Evolutionary conservation across 1,284 basidiomycete species (phyloP).

Genomic region (Cutaneotrichosporon arboriforme): DNA sequence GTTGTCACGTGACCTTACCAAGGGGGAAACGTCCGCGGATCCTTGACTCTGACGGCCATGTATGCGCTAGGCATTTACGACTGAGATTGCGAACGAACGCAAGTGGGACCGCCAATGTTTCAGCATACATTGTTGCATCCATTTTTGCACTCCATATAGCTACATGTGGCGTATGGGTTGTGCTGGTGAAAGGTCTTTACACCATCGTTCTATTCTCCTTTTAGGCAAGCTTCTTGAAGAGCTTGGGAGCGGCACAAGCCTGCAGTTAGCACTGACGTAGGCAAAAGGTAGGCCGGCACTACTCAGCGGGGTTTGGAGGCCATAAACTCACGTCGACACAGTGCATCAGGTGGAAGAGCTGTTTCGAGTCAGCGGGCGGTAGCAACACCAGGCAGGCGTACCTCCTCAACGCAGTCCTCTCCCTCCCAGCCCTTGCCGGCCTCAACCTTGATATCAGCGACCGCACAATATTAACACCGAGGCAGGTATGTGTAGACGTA

Average conservation of each 20-base stretch:
- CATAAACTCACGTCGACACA: slow-evolving; percentile 66
- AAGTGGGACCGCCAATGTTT: neutral
- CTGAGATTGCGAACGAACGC: no score
- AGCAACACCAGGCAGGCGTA: slow-evolving; percentile 35
- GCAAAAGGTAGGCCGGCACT: neutral
- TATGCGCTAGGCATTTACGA: neutral
- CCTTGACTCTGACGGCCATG: neutral
- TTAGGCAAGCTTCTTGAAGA: slow-evolving; percentile 59
- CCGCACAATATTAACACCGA: no score
- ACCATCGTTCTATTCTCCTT: slow-evolving; percentile 10
- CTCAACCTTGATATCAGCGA: slow-evolving; percentile 36
- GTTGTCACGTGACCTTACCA: slow-evolving; percentile 7
- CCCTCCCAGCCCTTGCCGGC: slow-evolving; percentile 73
- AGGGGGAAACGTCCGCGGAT: neutral
- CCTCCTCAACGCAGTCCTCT: slow-evolving; percentile 89
- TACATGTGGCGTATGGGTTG: slow-evolving; percentile 7
- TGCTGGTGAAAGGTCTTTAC: neutral
- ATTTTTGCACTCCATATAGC: slow-evolving; percentile 11
- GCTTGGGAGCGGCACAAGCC: slow-evolving; percentile 72
- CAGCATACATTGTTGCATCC: slow-evolving; percentile 19
- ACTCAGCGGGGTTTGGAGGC: neutral
- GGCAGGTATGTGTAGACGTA: slow-evolving; percentile 44
- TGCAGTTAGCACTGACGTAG: slow-evolving; percentile 37
- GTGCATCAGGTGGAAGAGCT: slow-evolving; percentile 61
- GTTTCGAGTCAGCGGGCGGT: slow-evolving; percentile 3